phyloP scores from a whole-genome alignment of 192 early-diverging fungal species.

The Linnemannia hyalina region DNA sequence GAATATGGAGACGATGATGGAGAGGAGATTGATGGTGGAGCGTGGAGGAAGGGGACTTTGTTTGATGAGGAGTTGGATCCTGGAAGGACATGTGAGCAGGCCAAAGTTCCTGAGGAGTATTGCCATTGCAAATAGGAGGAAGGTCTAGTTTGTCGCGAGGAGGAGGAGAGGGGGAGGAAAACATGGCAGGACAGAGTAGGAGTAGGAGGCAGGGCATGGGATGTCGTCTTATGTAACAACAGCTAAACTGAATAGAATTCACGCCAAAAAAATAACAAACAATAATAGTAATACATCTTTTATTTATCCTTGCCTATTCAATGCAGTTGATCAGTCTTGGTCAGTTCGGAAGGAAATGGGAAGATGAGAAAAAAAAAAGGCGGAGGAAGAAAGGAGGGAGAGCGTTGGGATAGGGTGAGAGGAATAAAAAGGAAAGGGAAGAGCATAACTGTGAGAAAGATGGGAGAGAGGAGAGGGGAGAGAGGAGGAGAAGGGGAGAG shows the following conservation, averaged over 20 bases:
- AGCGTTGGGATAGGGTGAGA: background rate
- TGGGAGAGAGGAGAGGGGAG: background rate
- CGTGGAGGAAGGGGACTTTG: constrained; percentile 30
- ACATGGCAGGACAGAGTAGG: too few species aligned
- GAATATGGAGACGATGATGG: constrained; percentile 22
- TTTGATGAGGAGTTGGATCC: constrained; percentile 45
- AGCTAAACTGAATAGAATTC: background rate
- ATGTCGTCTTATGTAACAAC: constrained; percentile 7
- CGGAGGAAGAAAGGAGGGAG: background rate
- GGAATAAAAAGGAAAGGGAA: background rate
- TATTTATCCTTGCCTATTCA: background rate
- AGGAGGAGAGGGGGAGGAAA: background rate
- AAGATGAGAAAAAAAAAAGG: background rate
- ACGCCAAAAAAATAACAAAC: background rate
- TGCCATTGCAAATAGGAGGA: constrained; percentile 13
- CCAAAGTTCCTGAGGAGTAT: constrained; percentile 31
- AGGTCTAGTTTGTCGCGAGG: background rate
- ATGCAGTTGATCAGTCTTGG: background rate
- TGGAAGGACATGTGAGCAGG: constrained; percentile 34
- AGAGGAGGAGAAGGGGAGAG: too few species aligned
- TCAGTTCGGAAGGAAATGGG: background rate
- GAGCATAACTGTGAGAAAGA: background rate
- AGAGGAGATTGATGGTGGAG: constrained; percentile 21
- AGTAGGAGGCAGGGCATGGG: too few species aligned
- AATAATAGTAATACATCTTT: background rate